phyloP scores from a whole-genome alignment of 2,329 filamentous ascomycete genomes.

The Pseudogymnoascus sp. region DNA sequence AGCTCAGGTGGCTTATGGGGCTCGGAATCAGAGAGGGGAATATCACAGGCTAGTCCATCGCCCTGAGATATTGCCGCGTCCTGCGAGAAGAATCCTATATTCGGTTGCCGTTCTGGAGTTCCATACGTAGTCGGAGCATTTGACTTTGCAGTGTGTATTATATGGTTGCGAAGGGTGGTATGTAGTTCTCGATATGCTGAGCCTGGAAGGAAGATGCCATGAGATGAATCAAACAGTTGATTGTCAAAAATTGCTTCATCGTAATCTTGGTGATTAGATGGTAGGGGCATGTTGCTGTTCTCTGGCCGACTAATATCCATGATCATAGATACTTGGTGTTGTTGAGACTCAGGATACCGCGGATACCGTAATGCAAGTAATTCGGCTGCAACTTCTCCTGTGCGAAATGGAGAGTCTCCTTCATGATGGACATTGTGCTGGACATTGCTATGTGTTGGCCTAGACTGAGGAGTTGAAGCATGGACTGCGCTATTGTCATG shows the following conservation, averaged over 20 bases:
- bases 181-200: constrained; percentile 42
- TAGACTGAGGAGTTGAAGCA: background rate
- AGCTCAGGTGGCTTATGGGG: constrained; percentile 23
- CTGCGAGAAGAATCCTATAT: constrained; percentile 13
- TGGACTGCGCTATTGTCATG: background rate
- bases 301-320: background rate
- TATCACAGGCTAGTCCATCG: constrained; percentile 10
- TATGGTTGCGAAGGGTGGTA: constrained; percentile 37
- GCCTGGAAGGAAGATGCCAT: constrained; percentile 40
- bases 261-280: background rate
- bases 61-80: background rate
- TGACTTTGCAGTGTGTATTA: constrained; percentile 39
- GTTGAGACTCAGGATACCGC: background rate
- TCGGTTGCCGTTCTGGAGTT: constrained; percentile 20
- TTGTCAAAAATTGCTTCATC: constrained; percentile 8
- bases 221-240: constrained; percentile 14
- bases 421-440: background rate
- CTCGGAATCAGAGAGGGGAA: constrained; percentile 14
- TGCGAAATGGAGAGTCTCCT: constrained; percentile 3
- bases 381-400: constrained; percentile 16
- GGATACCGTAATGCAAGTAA: constrained; percentile 14
- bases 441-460: background rate
- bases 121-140: constrained; percentile 30
- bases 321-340: background rate
- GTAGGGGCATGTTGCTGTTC: background rate